A percentile compares a stretch with the other conserved stretches of the same genome.
Evolutionary conservation across 2,329 filamentous ascomycete genomes (phyloP).

Genomic region (Fusarium subglutinans): DNA sequence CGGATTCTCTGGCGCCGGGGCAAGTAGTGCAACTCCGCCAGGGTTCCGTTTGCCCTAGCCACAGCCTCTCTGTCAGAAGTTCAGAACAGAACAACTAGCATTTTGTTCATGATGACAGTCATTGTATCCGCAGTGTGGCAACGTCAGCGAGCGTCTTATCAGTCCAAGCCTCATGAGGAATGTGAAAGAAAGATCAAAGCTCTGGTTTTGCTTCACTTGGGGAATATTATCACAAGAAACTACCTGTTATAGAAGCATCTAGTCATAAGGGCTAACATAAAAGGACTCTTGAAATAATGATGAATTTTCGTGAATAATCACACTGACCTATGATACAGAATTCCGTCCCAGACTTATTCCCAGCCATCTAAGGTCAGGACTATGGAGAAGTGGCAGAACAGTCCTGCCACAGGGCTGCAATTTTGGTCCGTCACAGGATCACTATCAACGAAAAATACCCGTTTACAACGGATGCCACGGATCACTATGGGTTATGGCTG

Average conservation of each 20-base stretch:
- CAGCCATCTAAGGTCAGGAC: background rate
- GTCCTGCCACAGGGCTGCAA: conserved; percentile 35
- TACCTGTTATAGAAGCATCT: background rate
- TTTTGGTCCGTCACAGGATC: conserved; percentile 41
- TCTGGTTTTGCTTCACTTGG: background rate
- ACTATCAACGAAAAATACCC: conserved; percentile 43
- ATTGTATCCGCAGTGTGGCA: conserved; percentile 15
- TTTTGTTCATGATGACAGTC: conserved; percentile 5
- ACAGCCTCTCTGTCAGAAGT: conserved; percentile 4
- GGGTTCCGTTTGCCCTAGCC: conserved; percentile 23
- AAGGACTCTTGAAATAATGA: background rate
- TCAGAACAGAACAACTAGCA: conserved; percentile 13
- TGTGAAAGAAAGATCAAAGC: background rate
- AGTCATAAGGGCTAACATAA: background rate
- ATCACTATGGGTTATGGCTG: conserved; percentile 33
- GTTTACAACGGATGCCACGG: conserved; percentile 43
- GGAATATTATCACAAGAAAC: background rate
- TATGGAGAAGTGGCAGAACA: conserved; percentile 5
- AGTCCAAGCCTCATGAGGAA: background rate
- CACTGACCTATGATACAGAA: background rate
- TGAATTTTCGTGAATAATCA: background rate
- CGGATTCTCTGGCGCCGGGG: conserved; percentile 19
- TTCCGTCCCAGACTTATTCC: background rate
- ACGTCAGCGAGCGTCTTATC: conserved; percentile 20
- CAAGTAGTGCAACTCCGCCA: conserved; percentile 21